Percentiles rank a stretch among this genome's conserved stretches.
These are phyloP conservation scores for Leccinum uliginosum DNA, from an alignment of 768 basidiomycete species.

Conservation along the genomic window DNA sequence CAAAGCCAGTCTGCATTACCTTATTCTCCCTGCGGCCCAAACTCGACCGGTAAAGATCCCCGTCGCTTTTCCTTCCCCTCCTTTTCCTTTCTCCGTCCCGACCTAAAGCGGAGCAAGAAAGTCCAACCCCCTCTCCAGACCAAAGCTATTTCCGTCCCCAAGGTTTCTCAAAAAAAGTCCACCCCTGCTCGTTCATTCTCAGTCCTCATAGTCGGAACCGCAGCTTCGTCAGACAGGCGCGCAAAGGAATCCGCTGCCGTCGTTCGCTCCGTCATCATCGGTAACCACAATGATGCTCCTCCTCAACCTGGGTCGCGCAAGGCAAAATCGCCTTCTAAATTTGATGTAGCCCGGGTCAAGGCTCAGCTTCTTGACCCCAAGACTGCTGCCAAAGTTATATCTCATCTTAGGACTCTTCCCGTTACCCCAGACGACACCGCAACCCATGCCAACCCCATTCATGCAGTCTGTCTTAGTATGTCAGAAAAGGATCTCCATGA, in stretches of 20 bases:
- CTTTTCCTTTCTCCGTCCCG: constrained; percentile 38
- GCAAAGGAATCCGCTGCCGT: constrained; percentile 61
- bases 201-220: constrained; percentile 26
- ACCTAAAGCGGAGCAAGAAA: constrained; percentile 25
- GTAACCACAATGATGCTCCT: constrained; percentile 34
- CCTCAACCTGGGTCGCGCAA: constrained; percentile 33
- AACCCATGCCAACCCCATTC: constrained; percentile 47
- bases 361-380: constrained; percentile 62
- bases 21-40: constrained; percentile 12
- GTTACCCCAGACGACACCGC: constrained; percentile 10
- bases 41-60: constrained; percentile 20
- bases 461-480: constrained; percentile 68
- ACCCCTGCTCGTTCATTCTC: constrained; percentile 34
- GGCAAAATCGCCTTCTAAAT: constrained; percentile 39
- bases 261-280: constrained; percentile 67
- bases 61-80: constrained; percentile 50
- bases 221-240: constrained; percentile 46
- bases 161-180: constrained; percentile 40
- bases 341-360: constrained; percentile 62
- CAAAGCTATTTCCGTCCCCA: constrained; percentile 30
- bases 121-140: constrained; percentile 7
- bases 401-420: constrained; percentile 64
- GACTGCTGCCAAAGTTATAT: constrained; percentile 65
- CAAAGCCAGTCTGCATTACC: constrained; percentile 28
- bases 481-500: constrained; percentile 60